Evolutionary conservation across 768 basidiomycete species (phyloP).

Genomic region (Leccinum subtestaceum): DNA sequence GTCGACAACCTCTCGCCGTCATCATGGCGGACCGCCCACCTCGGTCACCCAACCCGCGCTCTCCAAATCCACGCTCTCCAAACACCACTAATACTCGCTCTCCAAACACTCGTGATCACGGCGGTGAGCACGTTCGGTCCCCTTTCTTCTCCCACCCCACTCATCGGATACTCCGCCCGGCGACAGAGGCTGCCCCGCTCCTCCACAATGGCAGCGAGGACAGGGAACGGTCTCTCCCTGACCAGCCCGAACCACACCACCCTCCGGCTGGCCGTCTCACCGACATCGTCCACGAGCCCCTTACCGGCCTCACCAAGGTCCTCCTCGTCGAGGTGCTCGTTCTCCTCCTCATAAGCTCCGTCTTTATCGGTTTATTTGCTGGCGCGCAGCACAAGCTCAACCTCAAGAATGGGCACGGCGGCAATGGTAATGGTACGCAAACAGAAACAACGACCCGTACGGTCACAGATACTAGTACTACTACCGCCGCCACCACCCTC

Average conservation of each 20-base stretch:
- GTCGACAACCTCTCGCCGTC: constrained; percentile 23
- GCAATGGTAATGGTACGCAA: constrained; percentile 34
- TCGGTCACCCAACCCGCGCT: constrained; percentile 52
- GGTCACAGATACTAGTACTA: constrained; percentile 31
- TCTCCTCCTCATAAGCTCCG: constrained; percentile 75
- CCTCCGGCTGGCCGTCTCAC: constrained; percentile 37
- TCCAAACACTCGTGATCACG: constrained; percentile 54
- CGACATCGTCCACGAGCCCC: constrained; percentile 65
- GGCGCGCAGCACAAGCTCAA: constrained; percentile 81
- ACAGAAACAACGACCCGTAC: constrained; percentile 34
- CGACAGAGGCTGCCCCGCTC: constrained; percentile 64
- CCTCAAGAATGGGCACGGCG: constrained; percentile 38
- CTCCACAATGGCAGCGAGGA: constrained; percentile 49
- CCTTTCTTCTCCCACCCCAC: not conserved
- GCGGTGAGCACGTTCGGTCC: constrained; percentile 41
- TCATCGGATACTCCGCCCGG: not conserved
- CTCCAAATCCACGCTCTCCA: constrained; percentile 44
- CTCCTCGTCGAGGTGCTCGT: constrained; percentile 73
- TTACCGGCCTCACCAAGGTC: constrained; percentile 81
- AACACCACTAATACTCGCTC: constrained; percentile 26
- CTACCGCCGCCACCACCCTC: constrained; percentile 30
- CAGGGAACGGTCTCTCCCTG: constrained; percentile 33
- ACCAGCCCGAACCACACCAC: constrained; percentile 38
- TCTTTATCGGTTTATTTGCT: constrained; percentile 93
- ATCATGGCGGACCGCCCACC: constrained; percentile 56